Conservation (phyloP, 73 alveolate genomes). For the Paramecium sonneborni region DNA sequence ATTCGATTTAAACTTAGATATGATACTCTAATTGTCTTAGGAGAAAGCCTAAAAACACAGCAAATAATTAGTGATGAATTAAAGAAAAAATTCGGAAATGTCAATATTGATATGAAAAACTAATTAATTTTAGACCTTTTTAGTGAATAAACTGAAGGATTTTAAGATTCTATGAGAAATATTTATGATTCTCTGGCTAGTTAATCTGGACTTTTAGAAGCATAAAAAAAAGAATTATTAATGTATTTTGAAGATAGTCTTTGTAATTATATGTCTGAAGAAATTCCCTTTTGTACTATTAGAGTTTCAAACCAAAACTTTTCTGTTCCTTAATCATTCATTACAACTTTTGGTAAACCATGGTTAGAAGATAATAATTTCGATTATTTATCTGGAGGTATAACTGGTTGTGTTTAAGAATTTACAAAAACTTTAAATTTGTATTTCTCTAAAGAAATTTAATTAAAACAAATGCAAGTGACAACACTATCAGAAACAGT, state of each 20-base stretch:
- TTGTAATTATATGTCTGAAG: neutral
- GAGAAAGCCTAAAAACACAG: conserved; percentile 12
- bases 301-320: neutral
- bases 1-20: conserved; percentile 37
- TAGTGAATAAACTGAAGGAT: conserved; percentile 1
- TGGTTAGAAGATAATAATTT: conserved; percentile 17
- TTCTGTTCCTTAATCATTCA: conserved; percentile 18
- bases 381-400: conserved; percentile 35
- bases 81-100: neutral
- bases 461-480: neutral
- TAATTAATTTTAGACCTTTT: neutral
- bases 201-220: neutral
- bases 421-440: neutral
- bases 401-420: conserved; percentile 1
- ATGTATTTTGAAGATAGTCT: conserved; percentile 28
- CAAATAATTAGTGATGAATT: neutral
- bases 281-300: conserved; percentile 38
- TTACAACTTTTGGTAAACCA: neutral
- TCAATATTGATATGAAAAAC: neutral
- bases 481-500: neutral
- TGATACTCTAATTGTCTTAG: neutral
- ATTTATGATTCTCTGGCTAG: conserved; percentile 38
- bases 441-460: conserved; percentile 5
- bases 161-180: neutral
- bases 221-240: conserved; percentile 13